These are phyloP conservation scores for Epichloe brachyelytri DNA, from an alignment of 2,329 filamentous ascomycete species.

Conservation along the genomic window DNA sequence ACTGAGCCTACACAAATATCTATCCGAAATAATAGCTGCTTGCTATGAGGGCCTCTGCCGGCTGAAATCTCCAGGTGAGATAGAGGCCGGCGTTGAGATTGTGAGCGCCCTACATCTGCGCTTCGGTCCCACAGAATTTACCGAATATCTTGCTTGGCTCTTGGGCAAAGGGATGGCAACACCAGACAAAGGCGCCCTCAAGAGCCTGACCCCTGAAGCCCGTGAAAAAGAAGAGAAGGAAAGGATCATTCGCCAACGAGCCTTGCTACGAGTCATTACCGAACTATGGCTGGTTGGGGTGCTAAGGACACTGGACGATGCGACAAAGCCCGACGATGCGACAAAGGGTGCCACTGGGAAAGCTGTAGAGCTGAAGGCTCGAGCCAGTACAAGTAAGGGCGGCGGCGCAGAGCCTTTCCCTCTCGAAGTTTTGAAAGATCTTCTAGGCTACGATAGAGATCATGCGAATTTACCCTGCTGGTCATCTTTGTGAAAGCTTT, in stretches of 20 bases:
- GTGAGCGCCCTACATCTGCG: conserved; percentile 92
- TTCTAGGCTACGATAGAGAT: conserved; percentile 85
- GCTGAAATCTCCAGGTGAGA: conserved; percentile 82
- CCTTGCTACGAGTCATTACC: conserved; percentile 79
- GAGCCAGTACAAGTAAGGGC: conserved; percentile 40
- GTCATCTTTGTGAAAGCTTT: conserved; percentile 96
- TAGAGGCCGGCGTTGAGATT: conserved; percentile 83
- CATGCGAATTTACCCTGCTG: conserved; percentile 83
- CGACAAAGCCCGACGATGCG: conserved; percentile 48
- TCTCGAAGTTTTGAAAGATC: conserved; percentile 91
- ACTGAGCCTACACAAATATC: conserved; percentile 86
- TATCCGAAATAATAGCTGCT: conserved; percentile 91
- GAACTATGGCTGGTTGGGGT: conserved; percentile 93
- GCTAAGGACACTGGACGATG: conserved; percentile 64
- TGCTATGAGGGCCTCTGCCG: conserved; percentile 90
- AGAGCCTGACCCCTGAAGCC: conserved; percentile 66
- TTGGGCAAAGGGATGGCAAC: conserved; percentile 83
- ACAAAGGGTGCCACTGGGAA: conserved; percentile 51
- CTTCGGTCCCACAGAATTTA: conserved; percentile 83
- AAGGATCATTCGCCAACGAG: conserved; percentile 69
- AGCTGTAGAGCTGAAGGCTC: conserved; percentile 44
- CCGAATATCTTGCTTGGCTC: conserved; percentile 82
- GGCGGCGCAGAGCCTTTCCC: conserved; percentile 79
- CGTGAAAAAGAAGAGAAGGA: conserved; percentile 96
- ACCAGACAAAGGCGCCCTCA: conserved; percentile 73